Percentiles rank a stretch among this genome's conserved stretches.
phyloP scores from a whole-genome alignment of 169 alveolate genomes.

The Cryptosporidium felis region DNA sequence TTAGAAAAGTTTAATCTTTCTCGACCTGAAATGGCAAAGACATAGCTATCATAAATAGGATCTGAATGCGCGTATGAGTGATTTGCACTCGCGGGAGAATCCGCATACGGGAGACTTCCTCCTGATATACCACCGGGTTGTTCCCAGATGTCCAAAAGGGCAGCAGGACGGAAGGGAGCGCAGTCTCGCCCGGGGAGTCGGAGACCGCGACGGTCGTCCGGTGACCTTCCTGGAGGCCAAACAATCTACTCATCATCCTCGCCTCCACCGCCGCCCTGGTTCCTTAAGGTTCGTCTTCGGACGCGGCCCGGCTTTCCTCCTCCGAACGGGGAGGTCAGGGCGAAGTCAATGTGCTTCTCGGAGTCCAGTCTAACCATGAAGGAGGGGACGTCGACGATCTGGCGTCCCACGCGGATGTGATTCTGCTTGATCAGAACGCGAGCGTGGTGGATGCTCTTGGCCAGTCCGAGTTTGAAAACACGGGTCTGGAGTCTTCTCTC shows the following conservation, averaged over 20 bases:
- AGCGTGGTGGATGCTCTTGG: constrained; percentile 99
- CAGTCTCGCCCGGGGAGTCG: no score
- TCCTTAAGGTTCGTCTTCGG: constrained; percentile 89
- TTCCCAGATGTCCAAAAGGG: no score
- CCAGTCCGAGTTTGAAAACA: constrained; percentile 95
- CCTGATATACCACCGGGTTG: no score
- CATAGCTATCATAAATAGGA: no score
- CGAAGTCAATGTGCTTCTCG: constrained; percentile 97
- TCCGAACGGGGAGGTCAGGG: constrained; percentile 95
- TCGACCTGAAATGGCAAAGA: no score
- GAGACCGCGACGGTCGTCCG: no score
- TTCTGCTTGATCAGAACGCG: constrained; percentile 97
- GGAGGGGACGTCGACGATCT: constrained; percentile 97
- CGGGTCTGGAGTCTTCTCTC: constrained; percentile 99
- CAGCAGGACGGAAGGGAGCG: no score
- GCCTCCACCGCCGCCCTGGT: constrained; percentile 60
- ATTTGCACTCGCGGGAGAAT: no score
- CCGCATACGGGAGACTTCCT: no score
- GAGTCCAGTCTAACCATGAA: constrained; percentile 98
- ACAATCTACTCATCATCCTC: constrained; percentile 62
- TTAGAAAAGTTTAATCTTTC: no score
- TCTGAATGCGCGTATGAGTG: no score
- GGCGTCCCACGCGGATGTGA: constrained; percentile 98
- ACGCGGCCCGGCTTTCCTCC: constrained; percentile 97
- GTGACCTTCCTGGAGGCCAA: no score